phyloP scores from a whole-genome alignment of 805 yeast genomes.

The Saturnispora hagleri region DNA sequence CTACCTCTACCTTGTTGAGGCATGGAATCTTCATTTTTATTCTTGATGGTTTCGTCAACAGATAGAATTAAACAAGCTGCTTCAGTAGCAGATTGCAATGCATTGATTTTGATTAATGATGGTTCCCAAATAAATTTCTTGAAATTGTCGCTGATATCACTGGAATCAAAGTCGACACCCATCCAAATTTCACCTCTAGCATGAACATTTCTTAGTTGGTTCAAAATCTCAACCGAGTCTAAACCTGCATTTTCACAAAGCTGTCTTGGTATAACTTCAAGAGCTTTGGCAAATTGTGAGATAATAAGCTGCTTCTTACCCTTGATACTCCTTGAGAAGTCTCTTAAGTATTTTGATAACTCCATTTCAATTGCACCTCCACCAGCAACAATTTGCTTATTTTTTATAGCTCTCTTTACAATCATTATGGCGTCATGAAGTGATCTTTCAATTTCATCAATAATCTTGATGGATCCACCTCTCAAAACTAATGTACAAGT shows the following conservation, averaged over 20 bases:
- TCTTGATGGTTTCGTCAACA: constrained; percentile 91
- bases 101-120: constrained; percentile 84
- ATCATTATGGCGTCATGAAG: constrained; percentile 98
- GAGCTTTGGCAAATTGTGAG: constrained; percentile 86
- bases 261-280: constrained; percentile 95
- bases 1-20: constrained; percentile 44
- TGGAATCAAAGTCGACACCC: constrained; percentile 88
- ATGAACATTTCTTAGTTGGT: constrained; percentile 85
- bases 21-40: constrained; percentile 48
- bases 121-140: constrained; percentile 96
- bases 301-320: constrained; percentile 94
- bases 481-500: constrained; percentile 90
- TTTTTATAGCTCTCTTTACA: constrained; percentile 87
- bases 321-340: constrained; percentile 75
- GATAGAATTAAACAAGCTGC: constrained; percentile 88
- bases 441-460: constrained; percentile 96
- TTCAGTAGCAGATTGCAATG: constrained; percentile 92
- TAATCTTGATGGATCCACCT: constrained; percentile 98
- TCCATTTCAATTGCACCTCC: constrained; percentile 99
- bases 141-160: constrained; percentile 74
- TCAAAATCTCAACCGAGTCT: constrained; percentile 91
- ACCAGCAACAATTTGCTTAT: constrained; percentile 87
- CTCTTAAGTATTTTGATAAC: constrained; percentile 78
- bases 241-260: constrained; percentile 98
- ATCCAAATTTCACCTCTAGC: constrained; percentile 88